phyloP scores from a whole-genome alignment of 148 eudicot species.

The Chenopodium album region DNA sequence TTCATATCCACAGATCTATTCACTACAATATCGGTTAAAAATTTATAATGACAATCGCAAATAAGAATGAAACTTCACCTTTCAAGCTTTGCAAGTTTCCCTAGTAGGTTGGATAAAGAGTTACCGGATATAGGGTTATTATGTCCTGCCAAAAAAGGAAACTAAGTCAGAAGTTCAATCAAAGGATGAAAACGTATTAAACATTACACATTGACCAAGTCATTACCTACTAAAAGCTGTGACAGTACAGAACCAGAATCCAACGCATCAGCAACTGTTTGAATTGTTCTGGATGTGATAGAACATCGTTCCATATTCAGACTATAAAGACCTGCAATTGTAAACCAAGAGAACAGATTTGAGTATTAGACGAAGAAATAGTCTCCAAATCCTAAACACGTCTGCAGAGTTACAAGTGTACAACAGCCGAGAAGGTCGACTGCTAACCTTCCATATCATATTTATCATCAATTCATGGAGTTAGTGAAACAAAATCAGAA shows the following conservation, averaged over 20 bases:
- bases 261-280: constrained; percentile 70
- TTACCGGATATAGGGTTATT: constrained; percentile 68
- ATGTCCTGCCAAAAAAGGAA: constrained; percentile 54
- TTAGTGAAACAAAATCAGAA: background rate
- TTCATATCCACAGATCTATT: constrained; percentile 11
- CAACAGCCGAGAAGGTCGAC: too few relatives aligned
- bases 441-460: too few relatives aligned
- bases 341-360: constrained; percentile 11
- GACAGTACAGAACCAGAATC: constrained; percentile 57
- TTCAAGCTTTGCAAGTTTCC: constrained; percentile 61
- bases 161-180: constrained; percentile 7
- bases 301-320: constrained; percentile 83
- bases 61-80: constrained; percentile 36
- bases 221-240: constrained; percentile 69
- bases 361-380: background rate
- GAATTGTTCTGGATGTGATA: constrained; percentile 83
- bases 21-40: background rate
- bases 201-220: background rate
- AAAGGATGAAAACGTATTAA: constrained; percentile 10
- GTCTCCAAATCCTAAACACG: background rate
- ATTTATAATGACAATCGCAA: background rate
- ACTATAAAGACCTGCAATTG: constrained; percentile 71
- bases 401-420: background rate
- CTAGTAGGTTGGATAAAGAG: constrained; percentile 54
- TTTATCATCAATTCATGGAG: background rate